Evolutionary conservation across 768 basidiomycete species (phyloP).

Genomic region (Tricholoma flavovirens): DNA sequence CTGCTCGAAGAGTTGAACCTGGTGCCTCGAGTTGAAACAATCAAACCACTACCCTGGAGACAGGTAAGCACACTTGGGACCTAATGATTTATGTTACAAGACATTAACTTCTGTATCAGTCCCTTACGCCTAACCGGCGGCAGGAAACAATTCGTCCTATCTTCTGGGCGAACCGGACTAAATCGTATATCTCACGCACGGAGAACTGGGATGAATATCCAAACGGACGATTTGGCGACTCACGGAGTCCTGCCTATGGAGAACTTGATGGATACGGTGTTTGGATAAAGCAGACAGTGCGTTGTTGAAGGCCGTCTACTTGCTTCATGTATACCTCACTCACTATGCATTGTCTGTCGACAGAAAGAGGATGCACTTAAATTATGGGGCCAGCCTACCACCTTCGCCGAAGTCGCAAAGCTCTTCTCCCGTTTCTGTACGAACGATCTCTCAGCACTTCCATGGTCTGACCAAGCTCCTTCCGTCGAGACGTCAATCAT

Average conservation of each 20-base stretch:
- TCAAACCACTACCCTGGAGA: constrained; percentile 97
- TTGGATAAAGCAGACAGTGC: constrained; percentile 82
- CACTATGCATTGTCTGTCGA: constrained; percentile 5
- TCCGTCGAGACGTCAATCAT: constrained; percentile 82
- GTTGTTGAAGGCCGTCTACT: constrained; percentile 10
- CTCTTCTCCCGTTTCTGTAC: constrained; percentile 86
- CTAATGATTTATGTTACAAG: neutral
- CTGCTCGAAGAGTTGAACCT: constrained; percentile 87
- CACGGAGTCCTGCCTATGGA: constrained; percentile 95
- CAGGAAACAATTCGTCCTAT: constrained; percentile 94
- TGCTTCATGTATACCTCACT: neutral
- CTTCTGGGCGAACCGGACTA: constrained; percentile 97
- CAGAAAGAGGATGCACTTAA: constrained; percentile 84
- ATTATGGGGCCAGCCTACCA: constrained; percentile 81
- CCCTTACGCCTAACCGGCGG: constrained; percentile 87
- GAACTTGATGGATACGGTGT: constrained; percentile 97
- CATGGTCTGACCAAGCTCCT: constrained; percentile 93
- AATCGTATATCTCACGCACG: constrained; percentile 92
- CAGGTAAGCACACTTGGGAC: constrained; percentile 46
- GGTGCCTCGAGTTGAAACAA: constrained; percentile 80
- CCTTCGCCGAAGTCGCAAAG: constrained; percentile 54
- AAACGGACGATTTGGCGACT: constrained; percentile 97
- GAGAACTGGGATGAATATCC: constrained; percentile 99
- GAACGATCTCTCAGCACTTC: constrained; percentile 68
- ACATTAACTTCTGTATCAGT: constrained; percentile 38